phyloP scores from a whole-genome alignment of 345 rosid genomes.

The Erodium maritimum region DNA sequence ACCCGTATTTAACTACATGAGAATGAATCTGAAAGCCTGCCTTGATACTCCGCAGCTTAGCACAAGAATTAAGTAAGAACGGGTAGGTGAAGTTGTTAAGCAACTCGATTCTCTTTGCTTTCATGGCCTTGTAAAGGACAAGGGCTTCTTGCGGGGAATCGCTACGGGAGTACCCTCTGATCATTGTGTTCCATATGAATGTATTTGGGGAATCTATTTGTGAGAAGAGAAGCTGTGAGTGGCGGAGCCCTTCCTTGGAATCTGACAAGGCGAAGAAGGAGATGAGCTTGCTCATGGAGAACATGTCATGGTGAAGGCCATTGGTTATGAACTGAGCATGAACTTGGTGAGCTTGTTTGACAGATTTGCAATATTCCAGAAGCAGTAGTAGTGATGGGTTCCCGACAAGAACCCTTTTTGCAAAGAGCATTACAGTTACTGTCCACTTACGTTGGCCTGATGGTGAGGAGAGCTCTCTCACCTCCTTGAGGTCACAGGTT shows the following conservation, averaged over 20 bases:
- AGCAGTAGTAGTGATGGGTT: slow-evolving; percentile 5
- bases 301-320: slow-evolving; percentile 15
- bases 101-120: slow-evolving; percentile 6
- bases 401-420: neutral
- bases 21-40: slow-evolving; percentile 26
- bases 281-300: slow-evolving; percentile 20
- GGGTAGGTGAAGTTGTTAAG: slow-evolving; percentile 31
- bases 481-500: no score
- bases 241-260: slow-evolving; percentile 13
- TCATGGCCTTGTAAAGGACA: slow-evolving; percentile 22
- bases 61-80: slow-evolving; percentile 24
- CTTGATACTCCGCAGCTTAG: slow-evolving; percentile 14
- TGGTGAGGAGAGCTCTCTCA: no score
- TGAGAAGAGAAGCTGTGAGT: slow-evolving; percentile 21
- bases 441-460: no score
- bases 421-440: no score
- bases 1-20: slow-evolving; percentile 20
- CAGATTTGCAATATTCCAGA: slow-evolving; percentile 23
- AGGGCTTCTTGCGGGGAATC: slow-evolving; percentile 18
- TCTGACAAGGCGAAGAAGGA: slow-evolving; percentile 23
- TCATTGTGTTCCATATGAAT: slow-evolving; percentile 27
- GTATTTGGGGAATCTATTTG: slow-evolving; percentile 18
- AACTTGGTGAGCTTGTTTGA: slow-evolving; percentile 24
- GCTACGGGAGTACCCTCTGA: slow-evolving; percentile 26
- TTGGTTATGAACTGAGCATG: slow-evolving; percentile 21